Evolutionary conservation across 2,329 filamentous ascomycete species (phyloP).

Genomic region (Laburnicola sp.): DNA sequence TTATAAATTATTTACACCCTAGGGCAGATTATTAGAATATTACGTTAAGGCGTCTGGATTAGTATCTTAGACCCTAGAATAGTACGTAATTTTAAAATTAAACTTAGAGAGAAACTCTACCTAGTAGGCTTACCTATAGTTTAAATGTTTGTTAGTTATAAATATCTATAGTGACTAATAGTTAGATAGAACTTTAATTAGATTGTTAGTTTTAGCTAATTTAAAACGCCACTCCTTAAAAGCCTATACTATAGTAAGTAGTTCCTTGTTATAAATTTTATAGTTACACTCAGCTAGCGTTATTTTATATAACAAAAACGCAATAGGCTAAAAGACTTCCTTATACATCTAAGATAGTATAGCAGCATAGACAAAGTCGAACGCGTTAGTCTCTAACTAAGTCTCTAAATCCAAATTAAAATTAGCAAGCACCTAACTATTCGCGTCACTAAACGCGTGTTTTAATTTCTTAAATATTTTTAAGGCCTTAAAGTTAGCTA

Average conservation of each 20-base stretch:
- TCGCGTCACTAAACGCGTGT: background rate
- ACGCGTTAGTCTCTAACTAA: background rate
- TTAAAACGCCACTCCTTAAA: no score
- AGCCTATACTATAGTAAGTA: no score
- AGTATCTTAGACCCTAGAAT: background rate
- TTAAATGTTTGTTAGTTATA: background rate
- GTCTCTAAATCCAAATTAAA: background rate
- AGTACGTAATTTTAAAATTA: constrained; percentile 5
- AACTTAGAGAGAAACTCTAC: no score
- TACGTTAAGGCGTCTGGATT: background rate
- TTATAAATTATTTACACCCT: background rate
- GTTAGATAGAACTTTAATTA: no score
- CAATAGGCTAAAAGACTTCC: background rate
- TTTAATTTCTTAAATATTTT: background rate
- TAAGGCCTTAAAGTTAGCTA: no score
- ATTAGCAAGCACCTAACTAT: background rate
- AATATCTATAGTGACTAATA: background rate
- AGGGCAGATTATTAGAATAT: background rate
- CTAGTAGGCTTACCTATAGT: background rate
- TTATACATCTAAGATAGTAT: background rate
- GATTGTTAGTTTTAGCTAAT: no score
- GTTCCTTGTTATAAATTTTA: no score
- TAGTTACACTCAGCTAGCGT: background rate
- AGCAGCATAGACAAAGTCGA: background rate
- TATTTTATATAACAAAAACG: background rate